Conservation (phyloP, 257 asterid species). For the Orobanche coerulescens region DNA sequence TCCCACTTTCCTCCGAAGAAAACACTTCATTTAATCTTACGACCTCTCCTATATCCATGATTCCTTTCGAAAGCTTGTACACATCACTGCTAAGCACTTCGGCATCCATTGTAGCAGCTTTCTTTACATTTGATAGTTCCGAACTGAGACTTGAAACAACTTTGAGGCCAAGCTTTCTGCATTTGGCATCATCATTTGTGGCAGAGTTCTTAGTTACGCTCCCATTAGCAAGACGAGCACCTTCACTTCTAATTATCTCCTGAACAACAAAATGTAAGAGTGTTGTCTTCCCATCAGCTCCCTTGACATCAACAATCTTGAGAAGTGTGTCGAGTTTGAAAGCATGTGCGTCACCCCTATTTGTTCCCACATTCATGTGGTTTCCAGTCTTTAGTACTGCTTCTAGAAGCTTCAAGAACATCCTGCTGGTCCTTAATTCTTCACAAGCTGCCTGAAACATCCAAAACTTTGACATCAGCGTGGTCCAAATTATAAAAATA, state of each 20-base stretch:
- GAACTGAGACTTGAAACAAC: slow-evolving; percentile 74
- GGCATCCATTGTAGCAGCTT: slow-evolving; percentile 96
- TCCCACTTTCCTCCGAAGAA: slow-evolving; percentile 27
- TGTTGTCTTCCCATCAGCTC: slow-evolving; percentile 94
- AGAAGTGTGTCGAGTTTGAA: slow-evolving; percentile 96
- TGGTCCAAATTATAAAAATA: neutral
- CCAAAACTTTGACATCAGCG: slow-evolving; percentile 8
- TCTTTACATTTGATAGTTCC: slow-evolving; percentile 79
- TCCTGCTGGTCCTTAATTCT: slow-evolving; percentile 77
- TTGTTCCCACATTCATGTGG: slow-evolving; percentile 97
- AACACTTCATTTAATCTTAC: slow-evolving; percentile 39
- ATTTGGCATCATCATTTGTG: slow-evolving; percentile 51
- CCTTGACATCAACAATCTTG: slow-evolving; percentile 90
- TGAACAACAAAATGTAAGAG: slow-evolving; percentile 95
- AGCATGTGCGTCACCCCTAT: slow-evolving; percentile 94
- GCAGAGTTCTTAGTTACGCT: slow-evolving; percentile 33
- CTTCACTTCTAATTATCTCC: slow-evolving; percentile 86
- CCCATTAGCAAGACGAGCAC: slow-evolving; percentile 60
- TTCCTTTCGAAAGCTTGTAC: slow-evolving; percentile 70
- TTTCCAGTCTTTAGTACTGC: slow-evolving; percentile 96
- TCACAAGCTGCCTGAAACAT: slow-evolving; percentile 79
- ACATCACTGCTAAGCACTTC: slow-evolving; percentile 78
- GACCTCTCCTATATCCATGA: slow-evolving; percentile 55
- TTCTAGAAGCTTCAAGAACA: slow-evolving; percentile 94
- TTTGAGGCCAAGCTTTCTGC: slow-evolving; percentile 90